Percentiles rank a stretch among this genome's conserved stretches.
Evolutionary conservation across 139 green algal species (phyloP).

Genomic region (Limnomonas spitsbergensis): DNA sequence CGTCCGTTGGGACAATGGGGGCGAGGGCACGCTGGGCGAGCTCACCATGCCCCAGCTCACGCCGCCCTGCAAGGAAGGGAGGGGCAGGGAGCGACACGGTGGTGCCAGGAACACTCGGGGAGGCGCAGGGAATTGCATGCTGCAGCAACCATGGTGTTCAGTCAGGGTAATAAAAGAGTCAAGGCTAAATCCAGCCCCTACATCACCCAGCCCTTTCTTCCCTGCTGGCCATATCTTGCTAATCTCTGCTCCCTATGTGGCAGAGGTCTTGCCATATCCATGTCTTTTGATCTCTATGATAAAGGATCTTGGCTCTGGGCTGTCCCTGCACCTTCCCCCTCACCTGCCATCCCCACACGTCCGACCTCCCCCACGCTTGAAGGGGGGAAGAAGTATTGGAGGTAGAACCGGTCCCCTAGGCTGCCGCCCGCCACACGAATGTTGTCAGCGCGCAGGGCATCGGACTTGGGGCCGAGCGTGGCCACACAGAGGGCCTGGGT

Average conservation of each 20-base stretch:
- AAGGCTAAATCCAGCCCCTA: no score
- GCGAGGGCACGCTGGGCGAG: conserved; percentile 83
- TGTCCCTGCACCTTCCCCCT: no score
- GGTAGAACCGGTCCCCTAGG: conserved; percentile 81
- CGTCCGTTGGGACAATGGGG: conserved; percentile 69
- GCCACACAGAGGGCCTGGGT: conserved; percentile 79
- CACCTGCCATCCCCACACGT: conserved; percentile 54
- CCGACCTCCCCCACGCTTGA: conserved; percentile 88
- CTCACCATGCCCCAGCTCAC: conserved; percentile 89
- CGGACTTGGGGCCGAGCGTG: conserved; percentile 61
- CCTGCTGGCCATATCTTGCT: no score
- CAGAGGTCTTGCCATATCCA: no score
- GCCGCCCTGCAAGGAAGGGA: conserved; percentile 45
- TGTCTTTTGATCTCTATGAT: no score
- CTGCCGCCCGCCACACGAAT: conserved; percentile 37
- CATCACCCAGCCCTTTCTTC: no score
- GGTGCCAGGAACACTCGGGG: background rate
- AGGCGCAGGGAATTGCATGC: no score
- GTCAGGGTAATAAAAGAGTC: no score
- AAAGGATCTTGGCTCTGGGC: no score
- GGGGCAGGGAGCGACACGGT: background rate
- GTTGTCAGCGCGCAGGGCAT: conserved; percentile 61
- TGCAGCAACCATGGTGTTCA: no score
- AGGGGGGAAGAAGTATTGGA: conserved; percentile 99
- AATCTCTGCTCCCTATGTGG: no score